phyloP scores from a whole-genome alignment of 1,284 basidiomycete species.

The Amylostereum areolatum region DNA sequence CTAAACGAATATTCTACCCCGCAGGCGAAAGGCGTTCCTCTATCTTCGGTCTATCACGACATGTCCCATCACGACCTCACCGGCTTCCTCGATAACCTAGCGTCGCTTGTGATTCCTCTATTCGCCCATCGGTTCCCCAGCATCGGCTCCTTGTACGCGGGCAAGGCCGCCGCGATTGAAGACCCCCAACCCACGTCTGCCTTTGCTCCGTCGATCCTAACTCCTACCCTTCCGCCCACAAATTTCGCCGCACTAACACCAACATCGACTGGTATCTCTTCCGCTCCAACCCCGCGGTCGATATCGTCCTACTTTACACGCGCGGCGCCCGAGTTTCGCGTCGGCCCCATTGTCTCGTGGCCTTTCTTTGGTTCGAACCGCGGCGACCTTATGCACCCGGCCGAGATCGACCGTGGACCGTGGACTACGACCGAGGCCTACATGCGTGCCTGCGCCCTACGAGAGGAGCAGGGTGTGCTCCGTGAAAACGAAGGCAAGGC shows the following conservation, averaged over 20 bases:
- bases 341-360: constrained; percentile 81
- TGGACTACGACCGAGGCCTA: constrained; percentile 58
- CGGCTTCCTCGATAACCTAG: constrained; percentile 60
- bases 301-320: not conserved
- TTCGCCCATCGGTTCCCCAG: constrained; percentile 67
- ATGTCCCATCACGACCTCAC: constrained; percentile 56
- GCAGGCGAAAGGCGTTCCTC: constrained; percentile 65
- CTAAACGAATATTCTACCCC: constrained; percentile 2
- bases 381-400: constrained; percentile 60
- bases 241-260: constrained; percentile 25
- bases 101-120: constrained; percentile 59
- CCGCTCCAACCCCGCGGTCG: not conserved
- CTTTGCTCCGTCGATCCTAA: constrained; percentile 10
- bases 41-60: constrained; percentile 61
- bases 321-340: constrained; percentile 38
- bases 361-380: constrained; percentile 80
- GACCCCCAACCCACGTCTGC: constrained; percentile 8
- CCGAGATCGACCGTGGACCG: constrained; percentile 70
- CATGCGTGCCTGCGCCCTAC: constrained; percentile 53
- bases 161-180: constrained; percentile 29
- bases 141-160: constrained; percentile 68
- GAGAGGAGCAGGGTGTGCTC: constrained; percentile 63
- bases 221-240: constrained; percentile 13
- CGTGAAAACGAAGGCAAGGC: constrained; percentile 69
- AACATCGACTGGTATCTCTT: constrained; percentile 7